phyloP scores from a whole-genome alignment of 2,329 filamentous ascomycete species.

The Paracoccidioides lutzii region DNA sequence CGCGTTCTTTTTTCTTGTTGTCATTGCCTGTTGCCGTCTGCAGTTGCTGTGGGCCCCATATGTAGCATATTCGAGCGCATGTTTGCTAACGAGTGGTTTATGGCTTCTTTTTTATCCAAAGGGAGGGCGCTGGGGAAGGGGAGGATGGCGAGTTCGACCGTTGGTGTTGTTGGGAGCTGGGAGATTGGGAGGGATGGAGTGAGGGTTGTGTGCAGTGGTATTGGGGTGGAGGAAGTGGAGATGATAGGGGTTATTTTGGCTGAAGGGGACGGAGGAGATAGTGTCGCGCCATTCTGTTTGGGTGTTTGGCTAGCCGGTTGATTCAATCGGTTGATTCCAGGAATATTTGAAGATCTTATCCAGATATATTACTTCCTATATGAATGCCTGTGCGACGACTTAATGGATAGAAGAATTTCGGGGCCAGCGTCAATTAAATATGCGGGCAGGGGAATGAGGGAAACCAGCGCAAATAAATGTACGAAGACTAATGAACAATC shows the following conservation, averaged over 20 bases:
- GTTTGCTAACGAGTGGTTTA: slow-evolving; percentile 23
- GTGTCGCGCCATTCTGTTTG: slow-evolving; percentile 1
- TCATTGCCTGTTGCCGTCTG: too few species aligned
- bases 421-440: too few species aligned
- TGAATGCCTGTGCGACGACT: background rate
- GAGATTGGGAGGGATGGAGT: slow-evolving; percentile 16
- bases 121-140: slow-evolving; percentile 29
- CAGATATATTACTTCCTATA: too few species aligned
- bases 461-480: background rate
- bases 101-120: slow-evolving; percentile 15
- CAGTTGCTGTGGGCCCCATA: slow-evolving; percentile 4
- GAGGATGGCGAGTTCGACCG: slow-evolving; percentile 38
- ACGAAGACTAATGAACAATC: slow-evolving; percentile 22
- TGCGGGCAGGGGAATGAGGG: too few species aligned
- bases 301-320: background rate
- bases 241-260: background rate
- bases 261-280: background rate
- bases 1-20: background rate
- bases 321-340: too few species aligned
- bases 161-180: slow-evolving; percentile 27
- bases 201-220: slow-evolving; percentile 15
- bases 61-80: slow-evolving; percentile 25
- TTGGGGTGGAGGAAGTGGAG: background rate
- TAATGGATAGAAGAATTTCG: too few species aligned
- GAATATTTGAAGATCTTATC: too few species aligned